Evolutionary conservation across 176 grass and related monocot genomes (phyloP), one percentile per base, ranked within the genome.

Genomic region (Oryza glumipatula): DNA sequence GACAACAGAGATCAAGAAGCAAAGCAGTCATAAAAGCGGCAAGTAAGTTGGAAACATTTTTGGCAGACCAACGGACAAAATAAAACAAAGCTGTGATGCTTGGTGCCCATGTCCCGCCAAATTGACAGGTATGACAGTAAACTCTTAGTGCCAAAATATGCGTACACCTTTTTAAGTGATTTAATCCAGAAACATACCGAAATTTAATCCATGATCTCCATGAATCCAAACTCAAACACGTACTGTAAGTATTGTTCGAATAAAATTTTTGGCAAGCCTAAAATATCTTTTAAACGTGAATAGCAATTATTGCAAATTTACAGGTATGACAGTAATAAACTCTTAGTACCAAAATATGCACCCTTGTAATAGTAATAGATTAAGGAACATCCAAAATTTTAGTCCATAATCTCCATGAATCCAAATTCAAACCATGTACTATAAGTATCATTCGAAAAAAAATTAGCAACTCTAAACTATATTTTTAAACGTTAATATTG

Each of bases 251-350:
- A 63, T 23, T 63, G n/a, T 63, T 63, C 58, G 39, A 22, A 11
- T 23, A 61, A 23, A 4, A 1, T 41, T 41, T 41, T 63, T 22
- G 22, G 58, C 58, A 22, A 63, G 58, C n/a, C 7, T 63, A 63
- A 47, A 51, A 0, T 16, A 16, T n/a, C 6, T 16, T 13, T 15
- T 9, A 23, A 63, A 63, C 9, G 58, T 63, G 58, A 22, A 23
- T 41, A 41, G 39, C 39, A 41, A 41, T 41, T 13, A 22, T 22
- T 22, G 56, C 56, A 61, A 61, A n/a, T 9, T 22, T 63, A 41
- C 39, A 41, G 39, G 39, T 41, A 41, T 8, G 39, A 26, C 65
- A 54, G 56, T 11, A 86, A 74, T 11, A 86, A 74, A 16, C 39
- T 32, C 14, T 75, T 32, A 70, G 26, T 63, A 82, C 43, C 43